Evolutionary conservation across 164 flowering plant genomes (phyloP).

Genomic region (Cinnamomum chago): DNA sequence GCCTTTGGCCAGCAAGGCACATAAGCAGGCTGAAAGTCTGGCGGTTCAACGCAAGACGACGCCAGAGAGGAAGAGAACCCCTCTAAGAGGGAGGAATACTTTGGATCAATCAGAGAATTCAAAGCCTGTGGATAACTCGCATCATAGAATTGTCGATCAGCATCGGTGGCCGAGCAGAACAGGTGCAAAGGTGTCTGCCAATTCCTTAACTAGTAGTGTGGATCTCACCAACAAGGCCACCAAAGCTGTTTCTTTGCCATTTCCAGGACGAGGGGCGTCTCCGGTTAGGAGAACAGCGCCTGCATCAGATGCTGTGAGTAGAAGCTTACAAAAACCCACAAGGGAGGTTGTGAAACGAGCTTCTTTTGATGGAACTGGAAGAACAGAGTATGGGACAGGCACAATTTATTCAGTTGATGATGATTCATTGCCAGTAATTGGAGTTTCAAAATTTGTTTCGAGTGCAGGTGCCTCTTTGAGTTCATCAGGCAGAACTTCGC

Average conservation of each 20-base stretch:
- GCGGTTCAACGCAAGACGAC: slow-evolving; percentile 44
- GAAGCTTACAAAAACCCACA: slow-evolving; percentile 42
- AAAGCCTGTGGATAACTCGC: slow-evolving; percentile 61
- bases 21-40: slow-evolving; percentile 42
- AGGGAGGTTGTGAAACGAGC: slow-evolving; percentile 36
- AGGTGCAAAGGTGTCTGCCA: slow-evolving; percentile 50
- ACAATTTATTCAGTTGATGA: slow-evolving; percentile 29
- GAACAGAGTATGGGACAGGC: slow-evolving; percentile 18
- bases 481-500: slow-evolving; percentile 36
- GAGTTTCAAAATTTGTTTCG: slow-evolving; percentile 21
- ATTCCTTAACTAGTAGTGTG: slow-evolving; percentile 38
- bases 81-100: slow-evolving; percentile 66
- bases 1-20: slow-evolving; percentile 64
- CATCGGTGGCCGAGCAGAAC: slow-evolving; percentile 78
- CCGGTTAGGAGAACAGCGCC: slow-evolving; percentile 45
- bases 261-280: slow-evolving; percentile 39
- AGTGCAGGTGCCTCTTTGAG: slow-evolving; percentile 15
- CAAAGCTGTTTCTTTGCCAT: slow-evolving; percentile 27
- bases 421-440: slow-evolving; percentile 19
- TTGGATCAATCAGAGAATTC: slow-evolving; percentile 80
- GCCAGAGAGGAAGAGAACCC: slow-evolving; percentile 84
- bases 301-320: slow-evolving; percentile 27
- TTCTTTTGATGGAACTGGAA: slow-evolving; percentile 31
- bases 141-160: slow-evolving; percentile 63
- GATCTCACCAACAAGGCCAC: slow-evolving; percentile 48